These are phyloP conservation scores for Fremontodendron californicum DNA, from an alignment of 345 rosid genomes.

Conservation along the genomic window DNA sequence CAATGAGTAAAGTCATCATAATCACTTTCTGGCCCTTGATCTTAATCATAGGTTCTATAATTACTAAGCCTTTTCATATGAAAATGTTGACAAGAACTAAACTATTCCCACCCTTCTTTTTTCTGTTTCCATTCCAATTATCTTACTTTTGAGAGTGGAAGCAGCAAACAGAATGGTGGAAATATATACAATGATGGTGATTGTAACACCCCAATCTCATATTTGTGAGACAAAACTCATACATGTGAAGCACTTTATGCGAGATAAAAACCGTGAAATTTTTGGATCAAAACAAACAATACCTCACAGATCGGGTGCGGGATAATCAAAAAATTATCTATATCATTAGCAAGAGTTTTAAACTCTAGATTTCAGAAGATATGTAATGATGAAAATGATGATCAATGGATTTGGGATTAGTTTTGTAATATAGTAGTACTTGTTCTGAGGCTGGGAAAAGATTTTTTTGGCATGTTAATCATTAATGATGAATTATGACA, in stretches of 20 bases:
- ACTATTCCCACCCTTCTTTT: slow-evolving; percentile 18
- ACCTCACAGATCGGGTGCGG: too few species aligned
- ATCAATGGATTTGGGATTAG: slow-evolving; percentile 15
- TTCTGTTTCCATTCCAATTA: slow-evolving; percentile 17
- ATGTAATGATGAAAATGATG: slow-evolving; percentile 30
- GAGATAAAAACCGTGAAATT: too few species aligned
- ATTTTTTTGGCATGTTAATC: slow-evolving; percentile 30
- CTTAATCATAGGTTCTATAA: slow-evolving; percentile 59
- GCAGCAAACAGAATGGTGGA: slow-evolving; percentile 23
- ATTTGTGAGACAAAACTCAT: too few species aligned
- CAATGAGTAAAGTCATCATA: slow-evolving; percentile 24
- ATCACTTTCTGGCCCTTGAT: slow-evolving; percentile 39
- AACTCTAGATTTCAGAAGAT: slow-evolving; percentile 10
- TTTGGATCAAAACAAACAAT: too few species aligned
- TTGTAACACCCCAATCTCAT: too few species aligned
- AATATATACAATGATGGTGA: too few species aligned
- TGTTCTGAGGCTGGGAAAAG: slow-evolving; percentile 18
- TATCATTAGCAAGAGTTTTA: slow-evolving; percentile 31
- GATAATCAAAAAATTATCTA: too few species aligned
- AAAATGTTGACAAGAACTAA: slow-evolving; percentile 15
- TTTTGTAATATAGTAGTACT: slow-evolving; percentile 21
- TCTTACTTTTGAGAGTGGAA: slow-evolving; percentile 18
- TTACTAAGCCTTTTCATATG: slow-evolving; percentile 36
- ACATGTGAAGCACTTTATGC: too few species aligned
- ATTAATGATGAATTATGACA: slow-evolving; percentile 10